Percentiles rank a stretch among this genome's conserved stretches.
Evolutionary conservation across 1,284 basidiomycete genomes (phyloP).

Genomic region (Tylopilus orsonianus): DNA sequence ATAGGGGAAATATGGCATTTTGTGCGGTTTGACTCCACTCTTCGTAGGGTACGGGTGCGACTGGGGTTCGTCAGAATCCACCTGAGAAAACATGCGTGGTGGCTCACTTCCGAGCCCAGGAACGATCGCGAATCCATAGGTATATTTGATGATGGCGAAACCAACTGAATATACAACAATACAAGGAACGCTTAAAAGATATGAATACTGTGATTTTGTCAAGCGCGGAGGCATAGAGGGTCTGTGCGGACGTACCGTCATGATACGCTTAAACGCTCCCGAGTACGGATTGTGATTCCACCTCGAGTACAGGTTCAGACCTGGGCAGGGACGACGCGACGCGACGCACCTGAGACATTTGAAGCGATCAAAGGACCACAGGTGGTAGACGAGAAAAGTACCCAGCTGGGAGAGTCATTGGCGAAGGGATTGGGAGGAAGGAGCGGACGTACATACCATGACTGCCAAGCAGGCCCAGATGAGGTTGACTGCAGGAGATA

Average conservation of each 20-base stretch:
- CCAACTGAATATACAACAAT: conserved; percentile 59
- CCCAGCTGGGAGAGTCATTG: conserved; percentile 47
- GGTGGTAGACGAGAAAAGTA: conserved; percentile 63
- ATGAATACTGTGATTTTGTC: conserved; percentile 59
- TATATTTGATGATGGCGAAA: conserved; percentile 68
- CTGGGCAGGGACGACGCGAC: neutral
- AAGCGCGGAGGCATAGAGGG: neutral
- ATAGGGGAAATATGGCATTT: conserved; percentile 59
- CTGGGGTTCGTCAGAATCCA: conserved; percentile 36
- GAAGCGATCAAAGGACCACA: conserved; percentile 79
- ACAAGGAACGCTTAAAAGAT: conserved; percentile 61
- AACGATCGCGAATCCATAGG: conserved; percentile 54
- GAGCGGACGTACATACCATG: conserved; percentile 41
- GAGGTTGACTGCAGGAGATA: conserved; percentile 56
- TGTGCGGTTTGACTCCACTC: conserved; percentile 51
- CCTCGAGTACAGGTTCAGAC: conserved; percentile 35
- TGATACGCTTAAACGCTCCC: conserved; percentile 75
- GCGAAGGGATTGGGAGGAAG: neutral
- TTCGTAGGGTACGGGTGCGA: conserved; percentile 61
- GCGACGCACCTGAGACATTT: conserved; percentile 59
- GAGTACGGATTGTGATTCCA: conserved; percentile 65
- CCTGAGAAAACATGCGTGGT: fast-evolving
- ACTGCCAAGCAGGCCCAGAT: conserved; percentile 59
- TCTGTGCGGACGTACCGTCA: conserved; percentile 56
- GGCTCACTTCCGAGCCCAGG: conserved; percentile 52